Base-by-base conservation (phyloP, 768 basidiomycete species). In the Suillus paluster region DNA sequence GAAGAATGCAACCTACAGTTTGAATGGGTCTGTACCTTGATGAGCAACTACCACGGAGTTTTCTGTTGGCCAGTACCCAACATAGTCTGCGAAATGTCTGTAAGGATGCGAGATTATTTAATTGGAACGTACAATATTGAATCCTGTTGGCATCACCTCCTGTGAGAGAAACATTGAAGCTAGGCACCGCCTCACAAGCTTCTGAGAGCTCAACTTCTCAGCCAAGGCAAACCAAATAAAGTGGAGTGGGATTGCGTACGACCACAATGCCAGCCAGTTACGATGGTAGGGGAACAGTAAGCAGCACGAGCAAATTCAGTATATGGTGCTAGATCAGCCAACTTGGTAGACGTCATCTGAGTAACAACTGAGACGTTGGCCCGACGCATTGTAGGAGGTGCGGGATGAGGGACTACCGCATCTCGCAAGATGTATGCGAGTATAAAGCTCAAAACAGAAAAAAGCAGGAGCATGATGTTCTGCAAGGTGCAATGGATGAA, bases 41-140 rank as follows among this genome's bases (percentile, higher is more conserved):
- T 87, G 86, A 1, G 82, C 82, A 9, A 88, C 84, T n/a, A 88
- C 79, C 41, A 87, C 78, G 3, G 84, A 76, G 59, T 81, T 77
- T 62, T 81, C 72, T 8, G 74, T 63, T 1, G 82, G 81, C 78
- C 83, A 86, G 65, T 82, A 86, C 8, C 87, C 86, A 21, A 87
- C 84, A 65, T 80, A 86, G 65, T 75, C 85, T 86, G 58, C 5
- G 25, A 48, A 53, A 53, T 21, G n/a, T 34, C 21, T 19, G 38
- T 21, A 50, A 34, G 48, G 17, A 14, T 8, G 17, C n/a, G 21
- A 19, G 41, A 60, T 38, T n/a, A 34, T 17, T 55, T 56, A n/a
- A 36, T 30, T 39, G 45, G 11, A 10, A 64, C 76, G 61, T 63
- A 85, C 85, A 86, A 38, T 77, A 78, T 64, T 85, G 85, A n/a